Evolutionary conservation across 2,329 filamentous ascomycete species (phyloP).

Genomic region (Coleophoma cylindrospora): DNA sequence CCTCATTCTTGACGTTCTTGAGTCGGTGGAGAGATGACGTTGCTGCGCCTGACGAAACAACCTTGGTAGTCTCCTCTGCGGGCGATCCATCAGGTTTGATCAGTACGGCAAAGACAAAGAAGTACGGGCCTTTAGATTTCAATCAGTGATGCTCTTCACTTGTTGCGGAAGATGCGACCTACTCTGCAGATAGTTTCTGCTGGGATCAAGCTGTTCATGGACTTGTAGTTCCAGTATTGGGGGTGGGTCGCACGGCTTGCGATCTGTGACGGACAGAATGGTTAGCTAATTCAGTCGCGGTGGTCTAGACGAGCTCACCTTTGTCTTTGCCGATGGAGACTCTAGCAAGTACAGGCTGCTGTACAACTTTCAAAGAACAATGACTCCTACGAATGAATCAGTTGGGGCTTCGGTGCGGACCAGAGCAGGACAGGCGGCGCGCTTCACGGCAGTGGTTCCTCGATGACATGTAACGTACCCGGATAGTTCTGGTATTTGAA

Average conservation of each 20-base stretch:
- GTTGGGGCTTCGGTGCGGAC: too few relatives aligned
- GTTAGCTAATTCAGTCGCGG: background rate
- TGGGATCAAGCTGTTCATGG: slow-evolving; percentile 35
- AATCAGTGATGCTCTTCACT: slow-evolving; percentile 5
- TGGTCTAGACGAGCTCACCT: background rate
- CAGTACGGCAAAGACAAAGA: slow-evolving; percentile 31
- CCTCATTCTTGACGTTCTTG: slow-evolving; percentile 71
- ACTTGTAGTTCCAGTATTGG: slow-evolving; percentile 71
- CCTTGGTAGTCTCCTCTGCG: too few relatives aligned
- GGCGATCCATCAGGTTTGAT: too few relatives aligned
- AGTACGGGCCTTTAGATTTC: slow-evolving; percentile 36
- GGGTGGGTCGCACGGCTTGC: slow-evolving; percentile 43
- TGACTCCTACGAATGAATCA: too few relatives aligned
- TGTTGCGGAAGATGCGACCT: slow-evolving; percentile 26
- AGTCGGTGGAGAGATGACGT: slow-evolving; percentile 79
- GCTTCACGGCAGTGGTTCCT: background rate
- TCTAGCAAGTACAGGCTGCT: background rate
- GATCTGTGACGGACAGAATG: slow-evolving; percentile 1
- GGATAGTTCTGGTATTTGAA: background rate
- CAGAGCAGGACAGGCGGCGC: too few relatives aligned
- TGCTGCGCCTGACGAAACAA: slow-evolving; percentile 48
- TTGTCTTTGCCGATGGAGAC: background rate
- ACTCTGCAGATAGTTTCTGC: slow-evolving; percentile 51
- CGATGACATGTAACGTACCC: background rate
- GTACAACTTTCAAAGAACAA: background rate